Evolutionary conservation across 768 basidiomycete species (phyloP), one percentile per base, ranked within the genome.

Genomic region (Mycena amicta): DNA sequence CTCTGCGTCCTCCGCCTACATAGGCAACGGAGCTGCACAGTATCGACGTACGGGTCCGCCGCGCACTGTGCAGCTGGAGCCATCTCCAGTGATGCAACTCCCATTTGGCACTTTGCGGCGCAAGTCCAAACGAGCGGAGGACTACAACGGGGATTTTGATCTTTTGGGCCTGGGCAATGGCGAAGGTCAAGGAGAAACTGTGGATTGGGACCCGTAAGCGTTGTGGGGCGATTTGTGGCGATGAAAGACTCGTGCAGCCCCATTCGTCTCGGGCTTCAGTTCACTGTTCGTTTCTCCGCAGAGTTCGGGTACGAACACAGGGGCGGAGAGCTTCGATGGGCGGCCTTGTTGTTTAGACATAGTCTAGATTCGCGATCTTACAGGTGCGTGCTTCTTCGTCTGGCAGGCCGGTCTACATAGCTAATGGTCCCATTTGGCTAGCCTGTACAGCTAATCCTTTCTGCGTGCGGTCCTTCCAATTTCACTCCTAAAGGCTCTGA

Each of bases 41-140:
- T 64, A 64, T 20, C 55, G 53, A 16, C 62, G 59, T 18, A 49
- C 50, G 23, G 62, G 59, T 28, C 62, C 62, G 12, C 70, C 81
- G 31, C 76, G 81, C 33, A 85, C 82, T 12, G 72, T 75, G 18
- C 83, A 85, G 63, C 59, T 82, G 66, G 82, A 84, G 67, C 83
- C 83, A 13, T 83, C 82, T 1, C 80, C 82, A 22, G 71, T 59
- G 13, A 85, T 85, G 83, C 72, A 79, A 60, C 65, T 85, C 29
- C 83, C 83, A 16, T 61, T 45, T 45, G 43, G 15, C 8, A 49
- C 62, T 11, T 27, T 64, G 22, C 40, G 58, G 20, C 55, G 59
- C 12, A 64, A 57, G 50, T 1, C n/a, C 20, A n/a, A 20, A 39
- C 5, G 30, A 6, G 18, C 26, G 18, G n/a, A n/a, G n/a, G n/a